These are phyloP conservation scores for Gryganskiella cystojenkinii DNA, from an alignment of 192 early-diverging fungal genomes.

Conservation along the genomic window DNA sequence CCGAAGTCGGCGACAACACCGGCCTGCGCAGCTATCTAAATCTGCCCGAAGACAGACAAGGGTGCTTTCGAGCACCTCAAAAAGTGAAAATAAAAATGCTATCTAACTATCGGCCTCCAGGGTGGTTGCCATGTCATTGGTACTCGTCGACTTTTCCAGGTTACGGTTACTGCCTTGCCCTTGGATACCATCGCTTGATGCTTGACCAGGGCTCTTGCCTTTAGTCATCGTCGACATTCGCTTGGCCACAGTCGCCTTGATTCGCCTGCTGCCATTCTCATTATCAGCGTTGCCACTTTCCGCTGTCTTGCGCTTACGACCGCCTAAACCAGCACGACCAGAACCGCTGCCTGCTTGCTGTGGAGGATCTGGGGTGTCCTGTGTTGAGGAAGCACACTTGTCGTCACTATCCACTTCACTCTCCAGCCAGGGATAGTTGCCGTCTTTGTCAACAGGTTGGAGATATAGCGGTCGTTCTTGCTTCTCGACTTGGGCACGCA, in stretches of 20 bases:
- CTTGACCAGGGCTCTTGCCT: neutral
- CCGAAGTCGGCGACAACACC: too few species aligned
- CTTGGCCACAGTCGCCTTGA: conserved; percentile 15
- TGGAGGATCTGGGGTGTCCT: conserved; percentile 1
- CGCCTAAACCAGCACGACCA: neutral
- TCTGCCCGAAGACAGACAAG: too few species aligned
- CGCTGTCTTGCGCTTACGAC: conserved; percentile 12
- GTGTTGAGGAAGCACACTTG: neutral
- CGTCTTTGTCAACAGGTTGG: conserved; percentile 10
- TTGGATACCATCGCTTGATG: conserved; percentile 1
- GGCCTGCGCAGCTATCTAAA: too few species aligned
- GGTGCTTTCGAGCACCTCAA: too few species aligned
- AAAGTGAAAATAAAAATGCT: too few species aligned
- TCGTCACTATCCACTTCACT: neutral
- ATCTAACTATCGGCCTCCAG: too few species aligned
- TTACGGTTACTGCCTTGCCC: conserved; percentile 13
- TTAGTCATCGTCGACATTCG: conserved; percentile 3
- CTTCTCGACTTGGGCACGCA: conserved; percentile 7
- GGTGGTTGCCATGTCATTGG: too few species aligned
- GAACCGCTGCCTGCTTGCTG: conserved; percentile 8
- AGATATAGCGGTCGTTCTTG: conserved; percentile 11
- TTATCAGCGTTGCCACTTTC: conserved; percentile 1
- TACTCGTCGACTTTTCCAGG: too few species aligned
- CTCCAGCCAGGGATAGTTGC: conserved; percentile 8
- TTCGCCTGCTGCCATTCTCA: conserved; percentile 3